phyloP scores from a whole-genome alignment of 306 rosid species.

The Ochetophila trinervis region DNA sequence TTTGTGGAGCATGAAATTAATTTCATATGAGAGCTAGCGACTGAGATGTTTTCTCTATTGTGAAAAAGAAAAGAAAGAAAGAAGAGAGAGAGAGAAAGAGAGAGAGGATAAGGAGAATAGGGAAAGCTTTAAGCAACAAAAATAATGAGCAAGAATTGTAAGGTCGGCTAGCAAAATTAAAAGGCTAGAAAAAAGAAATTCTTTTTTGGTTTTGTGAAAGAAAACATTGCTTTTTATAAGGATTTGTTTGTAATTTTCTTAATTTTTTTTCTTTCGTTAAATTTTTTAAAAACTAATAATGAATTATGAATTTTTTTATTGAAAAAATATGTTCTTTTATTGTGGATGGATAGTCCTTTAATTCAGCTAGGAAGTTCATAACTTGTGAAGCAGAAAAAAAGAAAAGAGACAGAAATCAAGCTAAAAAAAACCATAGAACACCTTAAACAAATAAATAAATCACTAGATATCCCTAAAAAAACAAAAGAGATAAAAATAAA shows the following conservation, averaged over 20 bases:
- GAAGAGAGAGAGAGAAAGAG: too few species aligned
- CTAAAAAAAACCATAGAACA: too few species aligned
- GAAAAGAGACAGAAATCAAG: too few species aligned
- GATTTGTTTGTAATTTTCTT: slow-evolving; percentile 18
- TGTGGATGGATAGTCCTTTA: slow-evolving; percentile 74
- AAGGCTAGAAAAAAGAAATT: slow-evolving; percentile 1
- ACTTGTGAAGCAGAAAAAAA: too few species aligned
- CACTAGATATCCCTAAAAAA: too few species aligned
- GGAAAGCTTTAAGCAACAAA: slow-evolving; percentile 92
- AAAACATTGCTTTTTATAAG: slow-evolving; percentile 10
- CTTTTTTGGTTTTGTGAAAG: background rate
- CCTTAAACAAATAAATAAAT: too few species aligned
- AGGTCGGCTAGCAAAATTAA: slow-evolving; percentile 22
- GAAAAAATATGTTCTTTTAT: slow-evolving; percentile 28
- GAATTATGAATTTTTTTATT: background rate
- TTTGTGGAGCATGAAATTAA: slow-evolving; percentile 65
- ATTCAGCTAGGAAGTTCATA: too few species aligned
- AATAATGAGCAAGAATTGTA: slow-evolving; percentile 78
- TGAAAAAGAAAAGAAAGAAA: slow-evolving; percentile 21
- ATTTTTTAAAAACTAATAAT: background rate
- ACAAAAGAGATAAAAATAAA: too few species aligned
- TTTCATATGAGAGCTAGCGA: slow-evolving; percentile 64
- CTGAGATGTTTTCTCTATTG: slow-evolving; percentile 40
- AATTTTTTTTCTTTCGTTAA: background rate
- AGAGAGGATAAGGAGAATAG: slow-evolving; percentile 48